Base-by-base conservation (phyloP, 495 filamentous ascomycete genomes). In the Cenococcum geophilum region DNA sequence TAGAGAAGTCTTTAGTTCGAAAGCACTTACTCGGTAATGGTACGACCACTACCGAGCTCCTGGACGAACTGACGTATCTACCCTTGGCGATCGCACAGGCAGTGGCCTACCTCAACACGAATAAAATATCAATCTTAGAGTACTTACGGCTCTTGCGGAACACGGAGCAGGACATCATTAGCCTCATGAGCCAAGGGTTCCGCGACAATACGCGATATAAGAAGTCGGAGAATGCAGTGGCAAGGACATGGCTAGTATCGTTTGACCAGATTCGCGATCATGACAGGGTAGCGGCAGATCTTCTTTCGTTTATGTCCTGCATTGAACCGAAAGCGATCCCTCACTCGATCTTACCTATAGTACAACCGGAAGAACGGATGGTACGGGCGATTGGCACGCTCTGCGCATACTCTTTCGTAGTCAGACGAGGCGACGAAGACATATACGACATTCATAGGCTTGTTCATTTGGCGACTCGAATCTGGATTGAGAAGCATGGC, bases 391-490 rank as follows among this genome's bases (percentile, higher is more conserved):
- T 51, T 21, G 48, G n/a, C 11, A 51, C 48, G 3, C 48, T 51
- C 22, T 63, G 67, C 14, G 61, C 58, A 40, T 71, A 70, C 36
- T 57, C 64, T 45, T 68, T 76, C 49, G 57, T 73, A 12, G 72
- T 45, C 18, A 21, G 51, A 25, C 64, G 66, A 14, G 36, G 14
- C 14, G 14, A 14, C 36, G 36, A 40, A 8, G 36, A 40, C 8
- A 58, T 66, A 12, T 36, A 55, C 50, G 54, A 58, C 34, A 22
- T 74, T 14, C 73, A 76, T 57, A 67, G 64, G 49, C 68, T 76
- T 2, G 71, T 76, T 14, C 70, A 73, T 65, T 58, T 75, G 23
- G 68, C 69, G n/a, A n/a, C n/a, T n/a, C n/a, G n/a, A n/a, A n/a
- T n/a, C n/a, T n/a, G n/a, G n/a, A n/a, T n/a, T n/a, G n/a, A n/a